A percentile compares a stretch with the other conserved stretches of the same genome.
phyloP scores from a whole-genome alignment of 331 rosid species.

The Rosa hybrid region DNA sequence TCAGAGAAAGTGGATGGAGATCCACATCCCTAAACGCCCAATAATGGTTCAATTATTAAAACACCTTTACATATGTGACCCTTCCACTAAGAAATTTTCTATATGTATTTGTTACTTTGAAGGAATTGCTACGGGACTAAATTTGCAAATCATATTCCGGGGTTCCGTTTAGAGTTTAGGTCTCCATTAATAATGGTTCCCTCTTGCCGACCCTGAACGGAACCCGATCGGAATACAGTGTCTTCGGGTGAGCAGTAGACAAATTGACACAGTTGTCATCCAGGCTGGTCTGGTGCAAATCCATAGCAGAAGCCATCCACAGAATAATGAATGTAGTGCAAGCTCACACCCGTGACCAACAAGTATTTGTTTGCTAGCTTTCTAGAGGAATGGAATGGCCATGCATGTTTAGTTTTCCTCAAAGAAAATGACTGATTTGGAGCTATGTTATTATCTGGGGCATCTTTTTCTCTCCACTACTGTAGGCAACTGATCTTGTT shows the following conservation, averaged over 20 bases:
- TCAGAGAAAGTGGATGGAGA: too few relatives aligned
- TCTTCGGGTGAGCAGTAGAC: background rate
- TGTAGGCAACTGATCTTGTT: background rate
- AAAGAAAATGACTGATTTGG: background rate
- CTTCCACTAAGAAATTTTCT: too few relatives aligned
- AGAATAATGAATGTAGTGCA: background rate
- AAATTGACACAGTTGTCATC: background rate
- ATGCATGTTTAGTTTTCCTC: background rate
- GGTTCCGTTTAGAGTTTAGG: too few relatives aligned
- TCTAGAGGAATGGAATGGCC: constrained; percentile 1
- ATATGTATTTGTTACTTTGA: too few relatives aligned
- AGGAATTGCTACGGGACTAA: too few relatives aligned
- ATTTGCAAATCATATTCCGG: too few relatives aligned
- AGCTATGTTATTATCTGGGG: background rate
- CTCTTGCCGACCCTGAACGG: too few relatives aligned
- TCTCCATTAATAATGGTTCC: too few relatives aligned
- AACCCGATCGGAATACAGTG: too few relatives aligned
- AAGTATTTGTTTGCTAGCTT: background rate
- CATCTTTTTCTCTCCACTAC: background rate
- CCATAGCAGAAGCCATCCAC: background rate
- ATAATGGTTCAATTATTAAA: too few relatives aligned
- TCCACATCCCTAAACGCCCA: too few relatives aligned
- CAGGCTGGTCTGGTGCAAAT: background rate
- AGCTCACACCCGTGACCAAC: constrained; percentile 7
- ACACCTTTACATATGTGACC: too few relatives aligned